Evolutionary conservation across 2,329 filamentous ascomycete genomes (phyloP).

Genomic region (Gyromitra esculenta): DNA sequence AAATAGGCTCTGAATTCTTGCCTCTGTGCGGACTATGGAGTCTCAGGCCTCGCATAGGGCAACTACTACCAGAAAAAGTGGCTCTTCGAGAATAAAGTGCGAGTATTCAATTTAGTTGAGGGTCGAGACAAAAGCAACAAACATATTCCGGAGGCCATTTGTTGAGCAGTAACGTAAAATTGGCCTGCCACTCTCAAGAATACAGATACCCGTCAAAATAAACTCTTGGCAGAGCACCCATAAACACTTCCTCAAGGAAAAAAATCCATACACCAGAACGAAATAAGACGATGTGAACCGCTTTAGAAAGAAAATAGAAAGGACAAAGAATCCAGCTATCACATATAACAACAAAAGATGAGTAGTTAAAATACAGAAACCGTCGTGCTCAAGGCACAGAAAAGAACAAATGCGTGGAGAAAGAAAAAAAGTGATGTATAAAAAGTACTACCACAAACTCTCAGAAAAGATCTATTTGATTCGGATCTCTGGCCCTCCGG

Average conservation of each 20-base stretch:
- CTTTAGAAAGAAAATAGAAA: slow-evolving; percentile 32
- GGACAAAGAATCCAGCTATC: slow-evolving; percentile 15
- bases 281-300: slow-evolving; percentile 25
- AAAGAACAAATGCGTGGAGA: not conserved
- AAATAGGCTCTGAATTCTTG: too few species aligned
- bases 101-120: not conserved
- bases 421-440: slow-evolving; percentile 20
- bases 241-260: slow-evolving; percentile 31
- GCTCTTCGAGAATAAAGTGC: not conserved
- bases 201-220: slow-evolving; percentile 31
- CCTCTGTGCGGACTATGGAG: too few species aligned
- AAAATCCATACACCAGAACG: slow-evolving; percentile 27
- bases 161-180: slow-evolving; percentile 5
- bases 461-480: slow-evolving; percentile 54
- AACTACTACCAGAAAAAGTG: not conserved
- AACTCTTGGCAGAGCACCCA: slow-evolving; percentile 41
- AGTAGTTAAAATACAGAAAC: slow-evolving; percentile 49
- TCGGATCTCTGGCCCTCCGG: slow-evolving; percentile 57
- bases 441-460: slow-evolving; percentile 11
- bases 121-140: slow-evolving; percentile 1
- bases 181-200: slow-evolving; percentile 8
- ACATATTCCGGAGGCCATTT: slow-evolving; percentile 18
- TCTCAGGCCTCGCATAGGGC: too few species aligned
- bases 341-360: slow-evolving; percentile 24
- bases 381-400: slow-evolving; percentile 21